phyloP scores from a whole-genome alignment of 495 filamentous ascomycete genomes.

The Aspergillus ellipticus region DNA sequence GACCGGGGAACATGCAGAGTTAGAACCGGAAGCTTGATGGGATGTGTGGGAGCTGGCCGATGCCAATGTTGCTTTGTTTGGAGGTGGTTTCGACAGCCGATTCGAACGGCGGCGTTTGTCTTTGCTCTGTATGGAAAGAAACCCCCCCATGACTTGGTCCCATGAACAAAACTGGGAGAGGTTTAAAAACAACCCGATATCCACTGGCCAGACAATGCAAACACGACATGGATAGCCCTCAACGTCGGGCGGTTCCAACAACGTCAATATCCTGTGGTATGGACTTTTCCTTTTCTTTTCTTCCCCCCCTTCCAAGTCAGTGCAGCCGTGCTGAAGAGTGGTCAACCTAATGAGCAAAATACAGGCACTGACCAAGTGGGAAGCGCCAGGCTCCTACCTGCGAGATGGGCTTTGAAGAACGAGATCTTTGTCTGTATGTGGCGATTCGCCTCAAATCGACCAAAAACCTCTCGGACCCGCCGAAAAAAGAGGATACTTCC shows the following conservation, averaged over 20 bases:
- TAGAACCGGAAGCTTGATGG: slow-evolving; percentile 6
- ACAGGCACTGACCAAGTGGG: not conserved
- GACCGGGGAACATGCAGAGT: slow-evolving; percentile 7
- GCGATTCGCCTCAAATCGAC: not conserved
- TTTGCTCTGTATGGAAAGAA: slow-evolving; percentile 33
- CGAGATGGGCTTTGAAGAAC: not conserved
- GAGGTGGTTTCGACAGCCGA: slow-evolving; percentile 43
- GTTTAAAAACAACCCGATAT: slow-evolving; percentile 10
- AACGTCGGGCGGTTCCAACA: not conserved
- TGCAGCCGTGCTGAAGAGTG: not conserved
- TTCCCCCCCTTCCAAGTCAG: not conserved
- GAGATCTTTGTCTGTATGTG: not conserved
- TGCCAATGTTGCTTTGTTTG: slow-evolving; percentile 21
- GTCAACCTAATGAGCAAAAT: not conserved
- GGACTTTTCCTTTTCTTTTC: not conserved
- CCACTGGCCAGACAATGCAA: slow-evolving; percentile 4
- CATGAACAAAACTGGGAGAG: slow-evolving; percentile 3
- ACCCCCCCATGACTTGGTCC: slow-evolving; percentile 35
- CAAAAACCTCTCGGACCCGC: not conserved
- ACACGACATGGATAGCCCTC: slow-evolving; percentile 1
- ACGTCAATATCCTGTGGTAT: not conserved
- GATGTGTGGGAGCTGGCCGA: slow-evolving; percentile 10
- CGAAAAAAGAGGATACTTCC: not conserved
- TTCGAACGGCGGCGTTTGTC: slow-evolving; percentile 37
- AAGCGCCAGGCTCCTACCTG: slow-evolving; percentile 1